A percentile compares a stretch with the other conserved stretches of the same genome.
phyloP scores from a whole-genome alignment of 805 yeast genomes.

The Nakazawaea ernobii region DNA sequence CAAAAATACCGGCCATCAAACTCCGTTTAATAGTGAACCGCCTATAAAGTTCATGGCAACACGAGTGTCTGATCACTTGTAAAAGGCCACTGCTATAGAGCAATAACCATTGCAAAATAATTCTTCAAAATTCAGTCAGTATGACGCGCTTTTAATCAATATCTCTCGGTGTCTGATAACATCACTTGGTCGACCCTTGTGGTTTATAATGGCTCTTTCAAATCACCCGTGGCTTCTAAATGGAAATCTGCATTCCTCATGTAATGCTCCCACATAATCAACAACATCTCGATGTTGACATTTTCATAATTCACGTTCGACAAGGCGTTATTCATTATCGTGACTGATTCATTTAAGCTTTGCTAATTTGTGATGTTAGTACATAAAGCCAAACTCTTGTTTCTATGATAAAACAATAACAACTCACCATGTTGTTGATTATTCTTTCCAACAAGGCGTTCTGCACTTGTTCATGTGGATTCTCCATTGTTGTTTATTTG shows the following conservation, averaged over 20 bases:
- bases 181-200: no score
- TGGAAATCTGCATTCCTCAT: constrained; percentile 66
- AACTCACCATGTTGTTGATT: constrained; percentile 66
- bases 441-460: constrained; percentile 70
- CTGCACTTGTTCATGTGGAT: constrained; percentile 82
- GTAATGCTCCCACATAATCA: constrained; percentile 78
- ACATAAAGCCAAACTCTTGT: not conserved
- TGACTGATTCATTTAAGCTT: constrained; percentile 65
- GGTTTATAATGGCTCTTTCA: constrained; percentile 41
- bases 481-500: constrained; percentile 50
- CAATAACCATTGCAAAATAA: no score
- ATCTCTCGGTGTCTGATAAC: no score
- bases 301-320: constrained; percentile 60
- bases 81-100: no score
- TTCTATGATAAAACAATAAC: not conserved
- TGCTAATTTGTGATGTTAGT: constrained; percentile 35
- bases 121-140: not conserved
- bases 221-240: constrained; percentile 58
- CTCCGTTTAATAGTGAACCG: no score
- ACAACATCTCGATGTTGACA: constrained; percentile 61
- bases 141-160: no score
- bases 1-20: no score
- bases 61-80: no score
- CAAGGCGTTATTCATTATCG: constrained; percentile 54
- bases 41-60: no score